These are phyloP conservation scores for Macrocybe gigantea DNA, from an alignment of 768 basidiomycete genomes.

Conservation along the genomic window DNA sequence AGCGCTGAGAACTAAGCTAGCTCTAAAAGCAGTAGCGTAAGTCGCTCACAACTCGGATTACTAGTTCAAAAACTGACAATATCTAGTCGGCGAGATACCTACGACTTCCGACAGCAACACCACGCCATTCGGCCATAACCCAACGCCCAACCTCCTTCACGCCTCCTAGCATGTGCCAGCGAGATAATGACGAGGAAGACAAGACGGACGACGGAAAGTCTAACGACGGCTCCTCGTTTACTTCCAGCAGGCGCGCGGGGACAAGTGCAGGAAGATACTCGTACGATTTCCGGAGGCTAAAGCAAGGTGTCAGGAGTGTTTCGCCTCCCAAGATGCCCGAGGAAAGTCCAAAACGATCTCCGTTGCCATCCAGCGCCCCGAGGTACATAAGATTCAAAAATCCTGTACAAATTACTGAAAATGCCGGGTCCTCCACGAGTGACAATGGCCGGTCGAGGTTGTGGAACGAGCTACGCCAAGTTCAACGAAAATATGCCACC, in stretches of 20 bases:
- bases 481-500: conserved; percentile 17
- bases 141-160: too few relatives aligned
- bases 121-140: conserved; percentile 19
- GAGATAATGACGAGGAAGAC: neutral
- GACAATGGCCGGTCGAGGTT: conserved; percentile 37
- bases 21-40: conserved; percentile 80
- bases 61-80: neutral
- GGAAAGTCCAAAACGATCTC: conserved; percentile 12
- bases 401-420: too few relatives aligned
- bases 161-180: neutral
- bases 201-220: too few relatives aligned
- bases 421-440: too few relatives aligned
- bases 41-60: conserved; percentile 23
- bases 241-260: too few relatives aligned
- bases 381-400: too few relatives aligned
- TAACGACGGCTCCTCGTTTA: too few relatives aligned
- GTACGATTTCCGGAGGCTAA: too few relatives aligned
- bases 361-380: conserved; percentile 8
- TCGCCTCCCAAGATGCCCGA: neutral
- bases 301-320: too few relatives aligned
- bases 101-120: conserved; percentile 56
- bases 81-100: conserved; percentile 76
- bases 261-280: too few relatives aligned
- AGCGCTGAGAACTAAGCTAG: conserved; percentile 60
- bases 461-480: conserved; percentile 51